Conservation (phyloP, 768 basidiomycete species). For the Boletus tomentosulus region DNA sequence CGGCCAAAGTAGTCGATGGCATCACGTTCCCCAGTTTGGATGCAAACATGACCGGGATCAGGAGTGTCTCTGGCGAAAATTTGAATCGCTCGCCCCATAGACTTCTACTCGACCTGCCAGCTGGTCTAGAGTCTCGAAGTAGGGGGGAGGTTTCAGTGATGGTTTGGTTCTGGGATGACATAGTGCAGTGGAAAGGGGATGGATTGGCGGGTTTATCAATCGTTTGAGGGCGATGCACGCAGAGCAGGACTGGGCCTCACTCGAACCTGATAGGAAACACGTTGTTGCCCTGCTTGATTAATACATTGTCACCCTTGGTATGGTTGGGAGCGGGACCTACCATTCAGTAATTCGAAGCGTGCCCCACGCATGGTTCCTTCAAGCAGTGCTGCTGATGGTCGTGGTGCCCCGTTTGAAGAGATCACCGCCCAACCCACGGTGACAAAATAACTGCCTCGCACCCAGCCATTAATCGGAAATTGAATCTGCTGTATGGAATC, state of each 20-base stretch:
- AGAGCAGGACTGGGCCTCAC: neutral
- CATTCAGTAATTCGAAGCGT: neutral
- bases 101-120: neutral
- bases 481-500: neutral
- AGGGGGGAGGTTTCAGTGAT: slow-evolving; percentile 10
- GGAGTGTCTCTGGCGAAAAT: slow-evolving; percentile 16
- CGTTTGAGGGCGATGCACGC: neutral
- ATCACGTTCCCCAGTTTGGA: slow-evolving; percentile 19
- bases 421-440: neutral
- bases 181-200: neutral
- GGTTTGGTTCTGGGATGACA: slow-evolving; percentile 7
- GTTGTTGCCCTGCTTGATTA: neutral
- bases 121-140: slow-evolving; percentile 2
- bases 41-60: slow-evolving; percentile 27
- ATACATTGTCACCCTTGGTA: neutral
- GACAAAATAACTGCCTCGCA: neutral
- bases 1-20: slow-evolving; percentile 25
- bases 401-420: neutral
- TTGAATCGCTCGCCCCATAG: neutral
- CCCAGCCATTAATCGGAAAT: neutral
- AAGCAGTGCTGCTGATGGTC: neutral
- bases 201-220: neutral
- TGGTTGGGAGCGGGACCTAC: neutral
- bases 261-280: neutral
- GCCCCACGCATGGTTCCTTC: neutral